phyloP scores from a whole-genome alignment of 2,329 filamentous ascomycete species.

The Fusarium anthophilum region DNA sequence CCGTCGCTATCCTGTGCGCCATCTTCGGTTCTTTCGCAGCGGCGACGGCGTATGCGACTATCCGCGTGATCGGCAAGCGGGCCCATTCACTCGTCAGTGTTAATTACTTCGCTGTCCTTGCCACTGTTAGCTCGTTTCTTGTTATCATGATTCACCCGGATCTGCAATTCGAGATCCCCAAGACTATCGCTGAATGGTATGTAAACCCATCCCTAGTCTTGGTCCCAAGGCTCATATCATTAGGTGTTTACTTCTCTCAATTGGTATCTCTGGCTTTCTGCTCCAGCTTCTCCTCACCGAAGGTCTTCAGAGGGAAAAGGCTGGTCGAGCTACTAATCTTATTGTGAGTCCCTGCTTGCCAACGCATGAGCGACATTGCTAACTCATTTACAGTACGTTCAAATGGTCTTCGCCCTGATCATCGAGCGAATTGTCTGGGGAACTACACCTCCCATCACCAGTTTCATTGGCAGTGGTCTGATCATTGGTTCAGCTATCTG shows the following conservation, averaged over 20 bases:
- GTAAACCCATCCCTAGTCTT: fast-evolving
- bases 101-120: conserved; percentile 78
- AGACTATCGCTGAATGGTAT: conserved; percentile 40
- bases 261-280: conserved; percentile 78
- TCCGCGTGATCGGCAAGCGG: conserved; percentile 78
- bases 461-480: conserved; percentile 51
- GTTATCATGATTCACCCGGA: conserved; percentile 62
- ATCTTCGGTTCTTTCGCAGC: conserved; percentile 76
- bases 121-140: conserved; percentile 70
- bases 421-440: conserved; percentile 56
- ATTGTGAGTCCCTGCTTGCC: conserved; percentile 31
- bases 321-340: conserved; percentile 45
- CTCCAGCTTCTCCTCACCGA: conserved; percentile 82
- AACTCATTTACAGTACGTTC: conserved; percentile 41
- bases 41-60: conserved; percentile 75
- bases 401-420: conserved; percentile 48
- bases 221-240: conserved; percentile 39
- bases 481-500: conserved; percentile 55
- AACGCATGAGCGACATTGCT: fast-evolving
- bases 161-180: conserved; percentile 51
- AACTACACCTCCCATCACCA: conserved; percentile 50
- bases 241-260: conserved; percentile 64
- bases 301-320: conserved; percentile 75
- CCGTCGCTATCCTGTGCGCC: conserved; percentile 71
- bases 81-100: conserved; percentile 81